Evolutionary conservation across 2,329 filamentous ascomycete species (phyloP).

Genomic region (Aureobasidium subglaciale): DNA sequence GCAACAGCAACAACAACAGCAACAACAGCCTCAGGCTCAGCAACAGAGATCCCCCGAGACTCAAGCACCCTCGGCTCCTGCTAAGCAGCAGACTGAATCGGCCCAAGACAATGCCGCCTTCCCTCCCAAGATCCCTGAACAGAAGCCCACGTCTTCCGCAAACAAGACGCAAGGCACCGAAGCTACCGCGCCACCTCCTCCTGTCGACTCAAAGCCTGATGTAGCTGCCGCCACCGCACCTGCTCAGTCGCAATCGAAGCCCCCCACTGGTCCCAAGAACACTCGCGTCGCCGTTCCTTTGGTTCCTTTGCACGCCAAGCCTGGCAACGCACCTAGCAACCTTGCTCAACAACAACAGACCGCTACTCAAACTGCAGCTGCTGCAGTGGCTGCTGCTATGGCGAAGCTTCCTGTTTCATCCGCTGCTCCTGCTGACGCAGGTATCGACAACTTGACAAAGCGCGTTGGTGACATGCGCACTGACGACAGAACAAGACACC

Average conservation of each 20-base stretch:
- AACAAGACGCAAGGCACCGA: conserved; percentile 30
- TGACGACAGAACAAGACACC: conserved; percentile 46
- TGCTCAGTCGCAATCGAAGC: conserved; percentile 32
- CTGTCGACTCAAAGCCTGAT: conserved; percentile 62
- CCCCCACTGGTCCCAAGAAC: conserved; percentile 38
- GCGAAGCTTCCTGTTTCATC: conserved; percentile 50
- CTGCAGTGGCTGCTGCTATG: conserved; percentile 74
- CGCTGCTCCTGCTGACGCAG: conserved; percentile 21
- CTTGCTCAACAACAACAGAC: conserved; percentile 42
- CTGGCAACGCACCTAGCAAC: conserved; percentile 29
- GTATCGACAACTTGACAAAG: conserved; percentile 59
- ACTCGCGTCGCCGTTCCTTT: conserved; percentile 57
- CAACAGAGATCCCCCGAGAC: conserved; percentile 4
- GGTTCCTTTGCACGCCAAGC: conserved; percentile 32
- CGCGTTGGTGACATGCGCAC: conserved; percentile 73
- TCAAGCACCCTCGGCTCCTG: conserved; percentile 32
- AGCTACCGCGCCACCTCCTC: conserved; percentile 50
- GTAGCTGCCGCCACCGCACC: conserved; percentile 50
- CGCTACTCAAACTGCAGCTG: conserved; percentile 67
- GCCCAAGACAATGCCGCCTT: conserved; percentile 19
- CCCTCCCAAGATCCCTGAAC: conserved; percentile 19
- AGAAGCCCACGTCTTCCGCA: conserved; percentile 29
- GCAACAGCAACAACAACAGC: conserved; percentile 32
- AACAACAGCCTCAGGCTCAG: conserved; percentile 18
- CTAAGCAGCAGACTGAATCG: conserved; percentile 27